A percentile compares a stretch with the other conserved stretches of the same genome.
Conservation (phyloP, 768 basidiomycete species). For the Termitomyces sp. region DNA sequence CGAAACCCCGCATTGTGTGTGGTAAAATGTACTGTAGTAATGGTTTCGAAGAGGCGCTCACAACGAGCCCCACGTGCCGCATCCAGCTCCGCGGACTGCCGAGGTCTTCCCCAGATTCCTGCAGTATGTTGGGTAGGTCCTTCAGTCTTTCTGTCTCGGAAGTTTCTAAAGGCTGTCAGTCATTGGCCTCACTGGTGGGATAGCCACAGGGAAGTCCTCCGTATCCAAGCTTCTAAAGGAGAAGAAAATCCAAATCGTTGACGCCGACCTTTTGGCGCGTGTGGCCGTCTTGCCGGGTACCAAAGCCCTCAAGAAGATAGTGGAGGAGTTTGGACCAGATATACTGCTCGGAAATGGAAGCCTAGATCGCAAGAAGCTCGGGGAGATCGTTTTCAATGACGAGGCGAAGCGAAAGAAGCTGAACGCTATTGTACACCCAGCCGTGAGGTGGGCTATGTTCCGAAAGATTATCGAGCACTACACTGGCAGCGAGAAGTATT, state of each 20-base stretch:
- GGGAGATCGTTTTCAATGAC: slow-evolving; percentile 81
- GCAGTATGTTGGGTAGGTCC: slow-evolving; percentile 8
- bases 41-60: not conserved
- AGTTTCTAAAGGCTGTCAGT: slow-evolving; percentile 39
- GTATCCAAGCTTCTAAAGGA: slow-evolving; percentile 70
- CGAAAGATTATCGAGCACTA: slow-evolving; percentile 64
- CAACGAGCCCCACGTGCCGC: not conserved
- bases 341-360: slow-evolving; percentile 64
- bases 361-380: slow-evolving; percentile 80
- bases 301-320: slow-evolving; percentile 61
- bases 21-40: too few species aligned
- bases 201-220: slow-evolving; percentile 95
- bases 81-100: not conserved
- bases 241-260: slow-evolving; percentile 76
- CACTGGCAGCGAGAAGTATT: slow-evolving; percentile 72
- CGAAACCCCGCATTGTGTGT: slow-evolving; percentile 67
- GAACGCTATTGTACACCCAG: slow-evolving; percentile 88
- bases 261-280: slow-evolving; percentile 88
- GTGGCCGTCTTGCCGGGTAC: slow-evolving; percentile 83
- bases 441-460: slow-evolving; percentile 76
- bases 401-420: slow-evolving; percentile 62
- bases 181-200: slow-evolving; percentile 92
- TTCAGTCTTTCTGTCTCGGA: not conserved
- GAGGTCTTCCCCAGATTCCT: not conserved
- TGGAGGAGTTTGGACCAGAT: slow-evolving; percentile 61